A percentile compares a stretch with the other conserved stretches of the same genome.
phyloP scores from a whole-genome alignment of 2,329 filamentous ascomycete species.

The Zasmidium angulare region DNA sequence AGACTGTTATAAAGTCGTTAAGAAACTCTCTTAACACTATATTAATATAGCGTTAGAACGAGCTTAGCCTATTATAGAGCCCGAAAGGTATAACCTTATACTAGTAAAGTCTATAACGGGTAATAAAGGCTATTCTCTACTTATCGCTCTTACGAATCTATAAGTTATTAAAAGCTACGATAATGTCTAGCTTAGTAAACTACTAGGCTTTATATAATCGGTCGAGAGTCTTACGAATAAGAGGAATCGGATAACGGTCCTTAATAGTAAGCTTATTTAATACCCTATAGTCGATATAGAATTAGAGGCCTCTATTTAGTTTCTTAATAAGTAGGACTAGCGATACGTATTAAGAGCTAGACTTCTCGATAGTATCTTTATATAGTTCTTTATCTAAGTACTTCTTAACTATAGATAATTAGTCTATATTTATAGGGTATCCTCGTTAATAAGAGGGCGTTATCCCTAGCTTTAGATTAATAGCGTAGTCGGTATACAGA shows the following conservation, averaged over 20 bases:
- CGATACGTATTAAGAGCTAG: not conserved
- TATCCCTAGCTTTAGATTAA: not conserved
- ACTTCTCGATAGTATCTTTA: not conserved
- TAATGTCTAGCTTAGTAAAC: constrained; percentile 8
- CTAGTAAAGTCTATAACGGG: not conserved
- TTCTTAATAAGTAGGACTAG: constrained; percentile 4
- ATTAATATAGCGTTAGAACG: constrained; percentile 29
- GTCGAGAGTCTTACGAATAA: constrained; percentile 2
- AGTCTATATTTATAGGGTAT: not conserved
- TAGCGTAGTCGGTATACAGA: not conserved
- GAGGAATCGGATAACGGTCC: constrained; percentile 2
- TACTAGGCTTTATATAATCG: not conserved
- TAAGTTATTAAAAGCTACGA: constrained; percentile 12
- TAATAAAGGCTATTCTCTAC: constrained; percentile 5
- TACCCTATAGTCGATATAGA: not conserved
- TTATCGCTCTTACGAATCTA: constrained; percentile 20
- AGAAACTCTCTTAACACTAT: constrained; percentile 23
- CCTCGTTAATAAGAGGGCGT: too few species aligned
- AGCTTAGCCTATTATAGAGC: constrained; percentile 20
- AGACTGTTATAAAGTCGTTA: constrained; percentile 24
- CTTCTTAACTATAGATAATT: not conserved
- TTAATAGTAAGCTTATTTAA: constrained; percentile 6
- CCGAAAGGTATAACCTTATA: not conserved
- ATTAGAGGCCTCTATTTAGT: not conserved
- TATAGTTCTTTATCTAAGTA: not conserved